A percentile compares a stretch with the other conserved stretches of the same genome.
phyloP scores from a whole-genome alignment of 228 moss, liverwort and hornwort species.

The Sphagnum fallax region DNA sequence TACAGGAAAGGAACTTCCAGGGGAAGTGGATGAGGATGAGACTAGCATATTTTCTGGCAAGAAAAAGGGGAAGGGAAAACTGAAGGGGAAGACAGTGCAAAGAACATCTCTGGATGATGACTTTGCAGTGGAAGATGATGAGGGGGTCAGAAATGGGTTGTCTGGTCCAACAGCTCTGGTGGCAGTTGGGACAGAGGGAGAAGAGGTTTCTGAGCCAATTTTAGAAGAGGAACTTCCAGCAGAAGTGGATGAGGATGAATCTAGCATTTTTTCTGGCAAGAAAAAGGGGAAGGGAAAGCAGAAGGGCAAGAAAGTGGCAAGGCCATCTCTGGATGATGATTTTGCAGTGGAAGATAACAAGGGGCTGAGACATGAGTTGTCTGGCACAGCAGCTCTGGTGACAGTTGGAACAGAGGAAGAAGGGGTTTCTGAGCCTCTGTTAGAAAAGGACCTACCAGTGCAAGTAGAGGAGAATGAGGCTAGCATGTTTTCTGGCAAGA shows the following conservation, averaged over 20 bases:
- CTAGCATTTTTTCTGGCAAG: conserved; percentile 68
- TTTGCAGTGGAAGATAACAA: conserved; percentile 40
- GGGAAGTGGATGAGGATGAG: conserved; percentile 21
- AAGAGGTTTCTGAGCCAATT: conserved; percentile 12
- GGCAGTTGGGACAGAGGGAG: conserved; percentile 6
- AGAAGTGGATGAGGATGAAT: conserved; percentile 55
- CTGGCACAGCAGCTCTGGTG: conserved; percentile 4
- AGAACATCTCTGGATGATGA: conserved; percentile 26
- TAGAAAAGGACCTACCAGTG: background rate
- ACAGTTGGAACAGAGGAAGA: background rate
- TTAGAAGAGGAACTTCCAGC: conserved; percentile 27
- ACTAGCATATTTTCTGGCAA: conserved; percentile 43
- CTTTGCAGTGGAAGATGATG: conserved; percentile 5
- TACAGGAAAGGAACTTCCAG: conserved; percentile 16
- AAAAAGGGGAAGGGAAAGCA: conserved; percentile 93
- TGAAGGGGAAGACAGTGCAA: conserved; percentile 21
- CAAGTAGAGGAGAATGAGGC: conserved; percentile 10
- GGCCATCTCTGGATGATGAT: conserved; percentile 45
- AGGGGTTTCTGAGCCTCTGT: background rate
- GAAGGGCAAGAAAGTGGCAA: conserved; percentile 42
- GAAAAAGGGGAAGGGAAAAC: conserved; percentile 53
- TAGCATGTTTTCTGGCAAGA: conserved; percentile 29
- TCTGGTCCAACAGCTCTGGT: conserved; percentile 5
- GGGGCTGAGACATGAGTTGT: conserved; percentile 3
- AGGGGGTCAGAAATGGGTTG: conserved; percentile 6